These are phyloP conservation scores for Knoxdaviesia proteae DNA, from an alignment of 2,329 filamentous ascomycete species.

Conservation along the genomic window DNA sequence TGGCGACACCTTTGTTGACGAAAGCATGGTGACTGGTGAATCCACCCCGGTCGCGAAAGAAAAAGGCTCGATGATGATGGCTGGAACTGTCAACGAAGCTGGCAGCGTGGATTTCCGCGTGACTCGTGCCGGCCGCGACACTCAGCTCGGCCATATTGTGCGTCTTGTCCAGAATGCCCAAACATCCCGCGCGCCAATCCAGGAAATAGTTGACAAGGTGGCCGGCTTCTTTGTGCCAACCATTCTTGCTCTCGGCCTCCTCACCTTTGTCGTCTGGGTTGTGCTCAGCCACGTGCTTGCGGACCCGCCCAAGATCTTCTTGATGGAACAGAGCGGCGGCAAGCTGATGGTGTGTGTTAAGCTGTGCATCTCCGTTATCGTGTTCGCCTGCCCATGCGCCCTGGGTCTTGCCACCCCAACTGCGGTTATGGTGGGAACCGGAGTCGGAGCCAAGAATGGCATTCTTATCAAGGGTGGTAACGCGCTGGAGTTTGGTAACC, in stretches of 20 bases:
- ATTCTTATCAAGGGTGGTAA: constrained; percentile 96
- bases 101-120: constrained; percentile 85
- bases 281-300: constrained; percentile 68
- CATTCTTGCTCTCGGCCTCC: constrained; percentile 64
- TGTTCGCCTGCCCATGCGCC: constrained; percentile 92
- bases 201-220: constrained; percentile 73
- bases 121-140: constrained; percentile 79
- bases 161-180: constrained; percentile 96
- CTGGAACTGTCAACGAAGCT: constrained; percentile 86
- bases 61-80: constrained; percentile 61
- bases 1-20: constrained; percentile 84
- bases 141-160: constrained; percentile 93
- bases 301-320: constrained; percentile 76
- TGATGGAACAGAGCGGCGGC: constrained; percentile 60
- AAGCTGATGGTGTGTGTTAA: constrained; percentile 94
- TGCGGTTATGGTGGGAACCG: constrained; percentile 98
- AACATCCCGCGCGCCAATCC: constrained; percentile 82
- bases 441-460: constrained; percentile 81
- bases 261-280: constrained; percentile 89
- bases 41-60: constrained; percentile 86
- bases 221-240: constrained; percentile 87
- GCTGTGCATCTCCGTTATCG: constrained; percentile 94
- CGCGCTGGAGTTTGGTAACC: constrained; percentile 75
- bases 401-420: constrained; percentile 92
- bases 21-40: constrained; percentile 97